Evolutionary conservation across 768 basidiomycete species (phyloP).

Genomic region (Phylloporus scabripes): DNA sequence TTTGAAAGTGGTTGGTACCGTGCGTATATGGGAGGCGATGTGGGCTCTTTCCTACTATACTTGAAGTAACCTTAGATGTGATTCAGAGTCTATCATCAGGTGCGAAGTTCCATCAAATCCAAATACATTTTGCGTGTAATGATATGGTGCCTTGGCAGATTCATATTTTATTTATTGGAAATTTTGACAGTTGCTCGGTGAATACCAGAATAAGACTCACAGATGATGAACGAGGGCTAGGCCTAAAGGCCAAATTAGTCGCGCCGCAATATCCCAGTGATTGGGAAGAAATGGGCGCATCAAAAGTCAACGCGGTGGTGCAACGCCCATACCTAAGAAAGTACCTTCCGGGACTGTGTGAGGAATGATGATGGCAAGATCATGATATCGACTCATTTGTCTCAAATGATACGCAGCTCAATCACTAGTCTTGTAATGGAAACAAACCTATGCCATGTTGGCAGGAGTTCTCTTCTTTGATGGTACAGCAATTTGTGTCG

Average conservation of each 20-base stretch:
- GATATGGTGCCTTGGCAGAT: slow-evolving; percentile 11
- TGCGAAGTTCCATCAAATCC: slow-evolving; percentile 30
- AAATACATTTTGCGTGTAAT: slow-evolving; percentile 21
- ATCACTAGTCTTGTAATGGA: not conserved
- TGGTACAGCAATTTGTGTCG: not conserved
- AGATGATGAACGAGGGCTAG: slow-evolving; percentile 11
- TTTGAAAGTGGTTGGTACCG: slow-evolving; percentile 26
- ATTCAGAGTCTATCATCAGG: slow-evolving; percentile 26
- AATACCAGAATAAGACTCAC: slow-evolving; percentile 4
- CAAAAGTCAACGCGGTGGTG: slow-evolving; percentile 23
- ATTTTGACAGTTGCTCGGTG: not conserved
- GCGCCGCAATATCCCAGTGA: slow-evolving; percentile 37
- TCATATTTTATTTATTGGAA: slow-evolving; percentile 6
- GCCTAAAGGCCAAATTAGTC: slow-evolving; percentile 28
- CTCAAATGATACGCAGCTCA: not conserved
- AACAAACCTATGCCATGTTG: not conserved
- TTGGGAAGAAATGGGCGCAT: slow-evolving; percentile 46
- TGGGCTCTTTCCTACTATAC: slow-evolving; percentile 36
- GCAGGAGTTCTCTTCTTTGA: not conserved
- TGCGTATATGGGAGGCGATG: not conserved
- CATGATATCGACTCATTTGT: slow-evolving; percentile 4
- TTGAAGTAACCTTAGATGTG: slow-evolving; percentile 55
- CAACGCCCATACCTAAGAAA: slow-evolving; percentile 40
- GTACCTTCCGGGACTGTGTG: slow-evolving; percentile 43
- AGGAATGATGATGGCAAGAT: slow-evolving; percentile 1